Evolutionary conservation across 306 rosid genomes (phyloP), one percentile per base, ranked within the genome.

Genomic region (Biancaea sappan): DNA sequence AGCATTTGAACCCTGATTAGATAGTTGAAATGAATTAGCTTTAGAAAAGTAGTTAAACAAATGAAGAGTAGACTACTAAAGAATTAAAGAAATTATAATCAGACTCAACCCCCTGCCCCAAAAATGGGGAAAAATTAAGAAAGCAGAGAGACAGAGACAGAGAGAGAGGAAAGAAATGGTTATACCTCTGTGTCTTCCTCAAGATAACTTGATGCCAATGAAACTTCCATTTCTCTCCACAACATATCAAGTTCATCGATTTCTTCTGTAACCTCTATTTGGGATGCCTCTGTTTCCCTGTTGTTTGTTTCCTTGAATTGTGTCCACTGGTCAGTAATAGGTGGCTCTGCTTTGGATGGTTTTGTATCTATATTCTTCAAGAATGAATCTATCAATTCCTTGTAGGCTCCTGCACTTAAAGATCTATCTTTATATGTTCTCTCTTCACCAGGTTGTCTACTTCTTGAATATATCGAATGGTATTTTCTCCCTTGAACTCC

Each of bases 221-320:
- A 83, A 62, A 81, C 75, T 29, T 88, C 93, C 89, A 86, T 86
- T 77, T 90, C 96, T 83, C 79, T 81, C 93, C 96, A 90, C 83
- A 88, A 56, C 81, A 75, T 82, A 13, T 87, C 92, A 24, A 72
- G 74, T 66, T 88, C 92, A n/a, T 89, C 82, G 52, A 69, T 69
- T 71, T 89, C 94, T 76, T 83, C 87, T 66, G 69, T 83, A 1
- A 78, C 78, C 62, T 89, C 85, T 11, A 56, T 13, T n/a, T 11
- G 68, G 43, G 78, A 60, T 25, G 18, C 46, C 68, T 82, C 85
- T 56, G 47, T 51, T 46, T 79, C 79, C 10, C n/a, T 52, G 81
- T 35, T 59, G 28, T 58, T 81, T 12, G 40, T 77, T 53, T 29
- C 69, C 77, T 66, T 82, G 66, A 70, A 62, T 66, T 88, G 82